phyloP scores from a whole-genome alignment of 2,329 filamentous ascomycete species.

The Beauveria rudraprayagi region DNA sequence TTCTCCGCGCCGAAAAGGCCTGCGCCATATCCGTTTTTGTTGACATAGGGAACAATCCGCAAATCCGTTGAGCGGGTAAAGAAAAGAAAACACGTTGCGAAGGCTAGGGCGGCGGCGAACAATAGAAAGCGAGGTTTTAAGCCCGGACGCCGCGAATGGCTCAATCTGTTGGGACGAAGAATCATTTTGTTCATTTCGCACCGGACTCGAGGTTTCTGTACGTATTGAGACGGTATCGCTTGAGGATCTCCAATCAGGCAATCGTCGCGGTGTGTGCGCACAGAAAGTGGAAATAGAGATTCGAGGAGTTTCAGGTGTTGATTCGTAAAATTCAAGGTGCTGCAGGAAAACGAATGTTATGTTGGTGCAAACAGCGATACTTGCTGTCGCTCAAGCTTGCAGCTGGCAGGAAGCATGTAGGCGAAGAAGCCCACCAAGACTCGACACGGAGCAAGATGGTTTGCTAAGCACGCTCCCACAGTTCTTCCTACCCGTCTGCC shows the following conservation, averaged over 20 bases:
- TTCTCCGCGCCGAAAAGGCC: neutral
- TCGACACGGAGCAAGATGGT: neutral
- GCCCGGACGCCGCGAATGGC: slow-evolving; percentile 25
- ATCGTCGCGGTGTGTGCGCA: neutral
- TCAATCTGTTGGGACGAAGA: slow-evolving; percentile 17
- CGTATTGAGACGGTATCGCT: neutral
- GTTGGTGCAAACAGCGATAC: slow-evolving; percentile 2
- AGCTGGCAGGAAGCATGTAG: slow-evolving; percentile 5
- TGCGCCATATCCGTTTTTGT: neutral
- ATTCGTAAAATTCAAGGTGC: neutral
- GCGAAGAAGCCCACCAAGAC: neutral
- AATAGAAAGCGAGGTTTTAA: slow-evolving; percentile 35
- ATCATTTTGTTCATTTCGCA: slow-evolving; percentile 25
- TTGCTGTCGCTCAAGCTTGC: slow-evolving; percentile 3
- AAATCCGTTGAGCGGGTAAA: slow-evolving; percentile 21
- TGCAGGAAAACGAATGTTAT: neutral
- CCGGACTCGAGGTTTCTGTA: neutral
- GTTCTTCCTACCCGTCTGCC: neutral
- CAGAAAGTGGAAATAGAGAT: neutral
- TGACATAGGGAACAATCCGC: slow-evolving; percentile 25
- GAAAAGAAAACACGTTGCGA: slow-evolving; percentile 38
- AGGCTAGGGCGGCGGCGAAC: slow-evolving; percentile 30
- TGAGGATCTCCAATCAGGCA: neutral
- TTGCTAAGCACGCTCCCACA: neutral
- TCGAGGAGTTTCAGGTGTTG: neutral